phyloP scores from a whole-genome alignment of 306 rosid genomes.

The Psophocarpus tetragonolobus region DNA sequence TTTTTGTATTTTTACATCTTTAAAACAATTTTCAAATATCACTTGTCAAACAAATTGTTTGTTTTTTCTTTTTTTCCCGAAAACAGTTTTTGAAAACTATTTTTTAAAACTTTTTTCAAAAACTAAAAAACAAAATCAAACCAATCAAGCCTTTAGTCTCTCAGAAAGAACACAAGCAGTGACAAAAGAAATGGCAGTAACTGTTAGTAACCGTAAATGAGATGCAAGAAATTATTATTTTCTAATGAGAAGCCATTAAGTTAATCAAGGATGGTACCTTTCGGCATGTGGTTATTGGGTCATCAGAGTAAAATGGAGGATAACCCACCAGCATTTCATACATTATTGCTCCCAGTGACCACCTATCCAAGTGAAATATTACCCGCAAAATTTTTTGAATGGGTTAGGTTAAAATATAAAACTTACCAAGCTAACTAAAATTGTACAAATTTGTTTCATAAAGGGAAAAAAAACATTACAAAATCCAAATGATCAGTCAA shows the following conservation, averaged over 20 bases:
- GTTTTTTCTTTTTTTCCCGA: no score
- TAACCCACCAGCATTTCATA: constrained; percentile 98
- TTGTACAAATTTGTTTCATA: neutral
- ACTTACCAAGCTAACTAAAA: constrained; percentile 14
- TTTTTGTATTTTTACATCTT: no score
- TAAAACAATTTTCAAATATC: no score
- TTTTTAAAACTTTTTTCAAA: no score
- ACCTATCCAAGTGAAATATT: constrained; percentile 58
- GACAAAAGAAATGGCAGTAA: constrained; percentile 13
- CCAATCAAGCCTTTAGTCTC: no score
- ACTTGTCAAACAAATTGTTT: no score
- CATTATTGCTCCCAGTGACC: constrained; percentile 98
- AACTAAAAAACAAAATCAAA: no score
- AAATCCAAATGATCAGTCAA: constrained; percentile 10
- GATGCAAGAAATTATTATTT: constrained; percentile 9
- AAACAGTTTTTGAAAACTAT: no score
- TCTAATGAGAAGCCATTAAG: constrained; percentile 1
- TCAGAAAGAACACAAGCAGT: constrained; percentile 8
- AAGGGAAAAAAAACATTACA: neutral
- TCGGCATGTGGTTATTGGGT: constrained; percentile 91
- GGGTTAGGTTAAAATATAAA: neutral
- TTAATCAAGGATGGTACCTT: constrained; percentile 60
- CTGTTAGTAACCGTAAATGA: neutral
- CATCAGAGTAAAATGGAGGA: constrained; percentile 97
- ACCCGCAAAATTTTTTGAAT: constrained; percentile 22